Base-by-base conservation (phyloP, 768 basidiomycete species). In the Hygrophorus pudorinus region DNA sequence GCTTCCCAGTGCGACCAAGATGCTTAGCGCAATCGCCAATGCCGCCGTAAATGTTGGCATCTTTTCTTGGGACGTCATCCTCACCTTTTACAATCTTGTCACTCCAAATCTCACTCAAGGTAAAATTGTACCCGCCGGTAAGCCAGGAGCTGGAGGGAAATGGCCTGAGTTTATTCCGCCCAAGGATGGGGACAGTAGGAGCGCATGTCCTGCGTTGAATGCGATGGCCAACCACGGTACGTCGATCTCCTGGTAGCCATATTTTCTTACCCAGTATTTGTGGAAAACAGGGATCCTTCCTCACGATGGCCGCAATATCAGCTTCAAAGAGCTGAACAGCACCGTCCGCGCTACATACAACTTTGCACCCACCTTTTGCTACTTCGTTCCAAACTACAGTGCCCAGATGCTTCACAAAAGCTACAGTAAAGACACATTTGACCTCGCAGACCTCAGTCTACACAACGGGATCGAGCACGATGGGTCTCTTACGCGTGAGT, bases 161-260 rank as follows among this genome's bases (percentile, higher is more conserved):
- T 88, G 85, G 85, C 83, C 85, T 0, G 75, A 79, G 53, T 86
- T 71, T 53, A 60, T 68, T 1, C 59, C 78, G 2, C 72, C 82
- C 8, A 60, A 59, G 45, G 68, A 76, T 7, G 75, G 73, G 1
- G 85, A 87, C 51, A 85, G 84, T 53, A 67, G 86, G 2, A 75
- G 75, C 48, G 74, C 79, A 1, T 88, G 85, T 50, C 85, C 85
- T 1, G 84, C 74, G 10, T 57, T 89, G 47, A 89, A 90, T 51
- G 80, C 83, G 0, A 66, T 90, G 75, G 84, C 86, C 5, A 89
- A 89, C 56, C 86, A 89, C 48, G 87, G 86, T 86, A 31, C 27
- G 63, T 47, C 6, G 4, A 28, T 4, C 20, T 34, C 2, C 28
- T 37, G 32, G 14, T 42, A 14, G 20, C 29, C 1, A 33, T 42